These are phyloP conservation scores for Fusarium sp. DNA, from an alignment of 2,329 filamentous ascomycete species.

Conservation along the genomic window DNA sequence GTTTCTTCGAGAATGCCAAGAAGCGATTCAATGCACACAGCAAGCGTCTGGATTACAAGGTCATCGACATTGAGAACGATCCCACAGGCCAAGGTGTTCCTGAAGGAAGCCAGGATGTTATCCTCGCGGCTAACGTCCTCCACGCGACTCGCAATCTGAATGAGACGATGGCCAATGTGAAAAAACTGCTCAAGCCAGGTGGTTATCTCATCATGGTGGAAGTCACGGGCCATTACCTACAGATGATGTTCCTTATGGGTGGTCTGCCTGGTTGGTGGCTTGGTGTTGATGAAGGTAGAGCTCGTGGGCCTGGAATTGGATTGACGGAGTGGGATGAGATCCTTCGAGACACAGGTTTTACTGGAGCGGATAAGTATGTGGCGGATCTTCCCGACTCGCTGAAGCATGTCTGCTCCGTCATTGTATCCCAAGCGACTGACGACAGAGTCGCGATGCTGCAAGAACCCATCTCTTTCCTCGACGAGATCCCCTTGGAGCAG, in stretches of 20 bases:
- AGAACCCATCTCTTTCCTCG: background rate
- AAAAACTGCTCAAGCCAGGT: background rate
- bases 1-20: constrained; percentile 2
- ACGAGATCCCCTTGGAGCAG: background rate
- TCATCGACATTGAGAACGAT: constrained; percentile 4
- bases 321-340: constrained; percentile 12
- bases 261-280: constrained; percentile 20
- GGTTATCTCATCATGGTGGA: constrained; percentile 10
- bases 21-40: background rate
- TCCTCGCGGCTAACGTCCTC: constrained; percentile 1
- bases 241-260: constrained; percentile 11
- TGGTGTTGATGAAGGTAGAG: constrained; percentile 11
- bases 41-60: background rate
- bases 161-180: constrained; percentile 7
- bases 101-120: constrained; percentile 1
- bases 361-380: background rate
- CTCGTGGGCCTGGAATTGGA: background rate
- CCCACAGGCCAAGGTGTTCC: background rate
- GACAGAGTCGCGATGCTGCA: background rate
- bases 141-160: constrained; percentile 3
- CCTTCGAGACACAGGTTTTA: background rate
- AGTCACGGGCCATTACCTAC: background rate
- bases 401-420: background rate
- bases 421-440: background rate
- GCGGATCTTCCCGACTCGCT: constrained; percentile 1